Base-by-base conservation (phyloP, 768 basidiomycete species). In the Rhodotorula babjevae region DNA sequence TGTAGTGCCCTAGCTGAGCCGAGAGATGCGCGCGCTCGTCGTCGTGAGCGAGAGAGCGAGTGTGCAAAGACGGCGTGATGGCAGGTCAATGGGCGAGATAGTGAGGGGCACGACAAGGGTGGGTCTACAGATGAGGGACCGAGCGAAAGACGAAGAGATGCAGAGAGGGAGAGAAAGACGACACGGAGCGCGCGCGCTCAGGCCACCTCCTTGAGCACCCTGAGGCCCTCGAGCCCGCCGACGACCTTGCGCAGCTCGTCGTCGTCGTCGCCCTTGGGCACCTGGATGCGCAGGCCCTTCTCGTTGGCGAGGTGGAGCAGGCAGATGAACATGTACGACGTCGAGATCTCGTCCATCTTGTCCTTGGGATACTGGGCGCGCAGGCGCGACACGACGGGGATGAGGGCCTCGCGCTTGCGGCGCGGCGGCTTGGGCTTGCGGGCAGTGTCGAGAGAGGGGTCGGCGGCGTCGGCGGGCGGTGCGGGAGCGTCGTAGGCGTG, bases 321-420 rank as follows among this genome's bases (percentile, higher is more conserved):
- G 79, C 96, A 98, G 80, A 98, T 99, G 84, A 98, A 99, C 81
- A 95, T 98, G 87, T 95, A 98, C 75, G 92, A 95, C 3, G 96
- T 98, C 80, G 93, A 96, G 79, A 98, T 96, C 75, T 99, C 96
- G 53, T 90, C 90, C 89, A 98, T 90, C 84, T 95, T 97, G 56
- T 97, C 94, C 69, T 83, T 83, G 0, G 95, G 93, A 81, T 98
- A 98, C 12, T 89, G 87, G 63, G 83, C 85, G 76, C 90, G 87
- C 47, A 99, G 85, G 27, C 88, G 88, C 3, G 87, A 85, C 76
- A 98, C 91, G 74, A 98, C 93, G 67, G 75, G 75, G 29, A 76
- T 31, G 53, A 76, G 63, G 12, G 71, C 62, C 53, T 73, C 72
- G 33, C 64, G 63, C 67, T 72, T 69, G 49, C 29, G 7, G 49